phyloP scores from a whole-genome alignment of 2,329 filamentous ascomycete genomes.

The Sarocladium kiliense region DNA sequence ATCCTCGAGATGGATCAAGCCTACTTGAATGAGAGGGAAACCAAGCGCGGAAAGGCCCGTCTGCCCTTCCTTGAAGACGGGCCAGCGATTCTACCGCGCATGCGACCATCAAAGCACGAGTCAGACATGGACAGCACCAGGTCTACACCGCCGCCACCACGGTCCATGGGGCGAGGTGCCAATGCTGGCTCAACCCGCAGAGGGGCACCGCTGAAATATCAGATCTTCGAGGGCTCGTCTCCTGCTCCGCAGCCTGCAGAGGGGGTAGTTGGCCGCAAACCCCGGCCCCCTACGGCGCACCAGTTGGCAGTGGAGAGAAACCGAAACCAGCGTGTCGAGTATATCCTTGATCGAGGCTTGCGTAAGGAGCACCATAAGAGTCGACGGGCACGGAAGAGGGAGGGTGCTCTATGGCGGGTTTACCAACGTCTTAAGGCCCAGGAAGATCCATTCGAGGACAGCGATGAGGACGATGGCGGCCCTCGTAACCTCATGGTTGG shows the following conservation, averaged over 20 bases:
- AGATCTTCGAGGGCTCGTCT: constrained; percentile 56
- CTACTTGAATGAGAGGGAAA: constrained; percentile 57
- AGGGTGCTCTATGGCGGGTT: constrained; percentile 63
- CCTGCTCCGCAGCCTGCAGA: constrained; percentile 52
- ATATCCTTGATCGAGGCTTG: constrained; percentile 72
- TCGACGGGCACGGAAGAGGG: constrained; percentile 54
- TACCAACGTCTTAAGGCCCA: constrained; percentile 57
- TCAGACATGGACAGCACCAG: constrained; percentile 40
- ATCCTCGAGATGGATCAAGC: constrained; percentile 73
- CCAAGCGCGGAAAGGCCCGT: constrained; percentile 45
- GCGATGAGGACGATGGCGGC: constrained; percentile 50
- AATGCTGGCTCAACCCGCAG: constrained; percentile 27
- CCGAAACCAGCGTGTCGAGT: constrained; percentile 72
- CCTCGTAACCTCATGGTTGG: constrained; percentile 24
- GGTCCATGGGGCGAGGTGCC: constrained; percentile 21
- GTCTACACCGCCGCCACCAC: constrained; percentile 37
- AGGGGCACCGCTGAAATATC: constrained; percentile 50
- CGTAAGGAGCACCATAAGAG: constrained; percentile 60
- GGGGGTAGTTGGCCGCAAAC: constrained; percentile 54
- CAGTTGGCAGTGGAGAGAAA: constrained; percentile 78
- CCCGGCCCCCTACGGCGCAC: constrained; percentile 73
- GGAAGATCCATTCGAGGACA: constrained; percentile 54
- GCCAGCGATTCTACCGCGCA: constrained; percentile 56
- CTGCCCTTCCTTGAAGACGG: constrained; percentile 43
- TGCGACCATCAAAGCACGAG: constrained; percentile 57